Percentiles rank a stretch among this genome's conserved stretches.
phyloP scores from a whole-genome alignment of 495 filamentous ascomycete species.

The Hyaloscypha variabilis region DNA sequence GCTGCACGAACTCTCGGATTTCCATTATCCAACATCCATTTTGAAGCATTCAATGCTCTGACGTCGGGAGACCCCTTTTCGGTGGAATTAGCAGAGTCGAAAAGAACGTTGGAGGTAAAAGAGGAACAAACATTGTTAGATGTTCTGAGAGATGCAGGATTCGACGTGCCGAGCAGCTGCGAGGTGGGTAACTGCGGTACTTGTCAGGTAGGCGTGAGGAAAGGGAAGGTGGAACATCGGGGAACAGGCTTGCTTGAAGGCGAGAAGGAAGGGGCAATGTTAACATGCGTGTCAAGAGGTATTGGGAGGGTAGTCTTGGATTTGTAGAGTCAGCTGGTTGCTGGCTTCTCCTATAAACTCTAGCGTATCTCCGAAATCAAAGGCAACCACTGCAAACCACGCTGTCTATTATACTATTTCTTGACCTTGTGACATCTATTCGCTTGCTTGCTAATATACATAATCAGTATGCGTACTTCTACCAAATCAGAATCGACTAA shows the following conservation, averaged over 20 bases:
- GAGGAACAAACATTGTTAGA: slow-evolving; percentile 40
- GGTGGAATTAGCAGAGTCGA: slow-evolving; percentile 38
- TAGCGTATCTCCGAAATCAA: too few relatives aligned
- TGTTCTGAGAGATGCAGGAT: slow-evolving; percentile 40
- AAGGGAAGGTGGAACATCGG: slow-evolving; percentile 51
- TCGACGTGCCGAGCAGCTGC: slow-evolving; percentile 50
- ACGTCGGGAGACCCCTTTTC: slow-evolving; percentile 57
- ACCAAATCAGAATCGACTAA: too few relatives aligned
- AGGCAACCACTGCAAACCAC: too few relatives aligned
- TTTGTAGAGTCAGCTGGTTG: too few relatives aligned
- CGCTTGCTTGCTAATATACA: too few relatives aligned
- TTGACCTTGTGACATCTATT: too few relatives aligned
- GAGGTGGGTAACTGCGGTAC: slow-evolving; percentile 60
- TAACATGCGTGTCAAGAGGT: slow-evolving; percentile 16
- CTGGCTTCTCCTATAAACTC: too few relatives aligned
- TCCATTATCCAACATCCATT: slow-evolving; percentile 48
- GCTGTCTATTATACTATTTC: too few relatives aligned
- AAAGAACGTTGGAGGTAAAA: slow-evolving; percentile 36
- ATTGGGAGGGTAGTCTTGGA: slow-evolving; percentile 14
- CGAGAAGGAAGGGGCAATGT: slow-evolving; percentile 49
- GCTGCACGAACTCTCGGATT: slow-evolving; percentile 40
- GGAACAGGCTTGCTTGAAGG: slow-evolving; percentile 43
- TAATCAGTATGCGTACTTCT: too few relatives aligned
- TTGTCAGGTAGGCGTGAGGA: slow-evolving; percentile 47
- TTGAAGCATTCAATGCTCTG: slow-evolving; percentile 53